Evolutionary conservation across 257 asterid species (phyloP).

Genomic region (Solanum piurae): DNA sequence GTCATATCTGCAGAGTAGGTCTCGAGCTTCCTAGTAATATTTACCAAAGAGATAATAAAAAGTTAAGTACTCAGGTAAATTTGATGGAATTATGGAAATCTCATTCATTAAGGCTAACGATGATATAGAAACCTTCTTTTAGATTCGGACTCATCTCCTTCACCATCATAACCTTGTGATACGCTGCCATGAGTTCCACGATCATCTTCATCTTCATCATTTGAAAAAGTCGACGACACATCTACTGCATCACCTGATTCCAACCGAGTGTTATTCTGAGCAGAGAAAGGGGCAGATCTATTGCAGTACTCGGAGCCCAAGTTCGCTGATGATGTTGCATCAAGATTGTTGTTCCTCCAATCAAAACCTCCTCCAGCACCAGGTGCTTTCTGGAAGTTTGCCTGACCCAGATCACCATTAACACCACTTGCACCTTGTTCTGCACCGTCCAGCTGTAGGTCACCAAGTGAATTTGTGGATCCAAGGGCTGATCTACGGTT

Average conservation of each 20-base stretch:
- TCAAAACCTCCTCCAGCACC: conserved; percentile 19
- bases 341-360: conserved; percentile 45
- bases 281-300: conserved; percentile 18
- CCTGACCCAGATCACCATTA: conserved; percentile 32
- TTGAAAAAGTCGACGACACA: conserved; percentile 49
- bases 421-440: conserved; percentile 28
- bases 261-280: conserved; percentile 28
- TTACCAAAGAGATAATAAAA: background rate
- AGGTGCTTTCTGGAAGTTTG: conserved; percentile 31
- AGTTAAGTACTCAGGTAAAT: background rate
- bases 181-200: conserved; percentile 53
- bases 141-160: conserved; percentile 75
- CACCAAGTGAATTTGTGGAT: conserved; percentile 28
- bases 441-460: conserved; percentile 30
- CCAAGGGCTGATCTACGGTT: conserved; percentile 46
- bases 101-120: background rate
- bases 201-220: conserved; percentile 59
- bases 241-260: conserved; percentile 48
- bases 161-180: conserved; percentile 60
- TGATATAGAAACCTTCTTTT: conserved; percentile 57
- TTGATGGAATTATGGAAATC: background rate
- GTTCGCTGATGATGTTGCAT: conserved; percentile 24
- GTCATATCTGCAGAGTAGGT: conserved; percentile 29
- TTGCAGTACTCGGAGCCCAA: conserved; percentile 33
- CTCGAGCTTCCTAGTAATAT: conserved; percentile 37